Evolutionary conservation across 345 rosid genomes (phyloP).

Genomic region (Kernera saxatilis): DNA sequence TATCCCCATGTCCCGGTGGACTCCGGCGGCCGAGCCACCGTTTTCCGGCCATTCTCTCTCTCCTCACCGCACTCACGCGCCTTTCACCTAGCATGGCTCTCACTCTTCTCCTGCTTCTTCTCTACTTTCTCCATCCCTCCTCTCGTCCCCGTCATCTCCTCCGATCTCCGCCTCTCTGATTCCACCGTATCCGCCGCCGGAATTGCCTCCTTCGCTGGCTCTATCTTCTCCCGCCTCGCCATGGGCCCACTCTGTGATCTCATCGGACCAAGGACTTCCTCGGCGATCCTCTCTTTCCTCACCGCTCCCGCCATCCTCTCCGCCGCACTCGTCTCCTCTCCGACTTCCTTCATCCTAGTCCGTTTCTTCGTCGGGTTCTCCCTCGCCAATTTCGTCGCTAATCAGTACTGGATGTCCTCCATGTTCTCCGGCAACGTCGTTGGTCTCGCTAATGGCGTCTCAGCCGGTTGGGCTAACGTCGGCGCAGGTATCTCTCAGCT

Average conservation of each 20-base stretch:
- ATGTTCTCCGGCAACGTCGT: constrained; percentile 69
- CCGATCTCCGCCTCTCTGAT: constrained; percentile 48
- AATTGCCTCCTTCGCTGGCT: constrained; percentile 67
- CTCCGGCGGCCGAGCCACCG: constrained; percentile 47
- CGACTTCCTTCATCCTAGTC: constrained; percentile 49
- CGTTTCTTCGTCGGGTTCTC: constrained; percentile 70
- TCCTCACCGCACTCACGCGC: constrained; percentile 68
- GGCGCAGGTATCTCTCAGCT: constrained; percentile 74
- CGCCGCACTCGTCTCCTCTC: constrained; percentile 43
- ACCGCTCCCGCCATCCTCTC: constrained; percentile 59
- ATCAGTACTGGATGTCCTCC: constrained; percentile 91
- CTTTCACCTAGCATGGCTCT: constrained; percentile 83
- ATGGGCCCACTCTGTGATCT: constrained; percentile 82
- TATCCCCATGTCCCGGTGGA: constrained; percentile 42
- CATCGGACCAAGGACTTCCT: constrained; percentile 65
- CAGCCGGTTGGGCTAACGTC: constrained; percentile 81
- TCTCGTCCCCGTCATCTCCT: constrained; percentile 60
- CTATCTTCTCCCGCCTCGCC: constrained; percentile 82
- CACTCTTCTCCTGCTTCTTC: constrained; percentile 80
- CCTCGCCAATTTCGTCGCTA: constrained; percentile 75
- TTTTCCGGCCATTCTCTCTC: constrained; percentile 49
- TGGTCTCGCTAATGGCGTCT: constrained; percentile 68
- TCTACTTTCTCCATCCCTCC: constrained; percentile 93
- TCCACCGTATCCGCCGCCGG: constrained; percentile 52
- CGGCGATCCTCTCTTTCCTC: constrained; percentile 57